Base-by-base conservation (phyloP, 2,329 filamentous ascomycete genomes). In the Arthrobotrys entomopaga region DNA sequence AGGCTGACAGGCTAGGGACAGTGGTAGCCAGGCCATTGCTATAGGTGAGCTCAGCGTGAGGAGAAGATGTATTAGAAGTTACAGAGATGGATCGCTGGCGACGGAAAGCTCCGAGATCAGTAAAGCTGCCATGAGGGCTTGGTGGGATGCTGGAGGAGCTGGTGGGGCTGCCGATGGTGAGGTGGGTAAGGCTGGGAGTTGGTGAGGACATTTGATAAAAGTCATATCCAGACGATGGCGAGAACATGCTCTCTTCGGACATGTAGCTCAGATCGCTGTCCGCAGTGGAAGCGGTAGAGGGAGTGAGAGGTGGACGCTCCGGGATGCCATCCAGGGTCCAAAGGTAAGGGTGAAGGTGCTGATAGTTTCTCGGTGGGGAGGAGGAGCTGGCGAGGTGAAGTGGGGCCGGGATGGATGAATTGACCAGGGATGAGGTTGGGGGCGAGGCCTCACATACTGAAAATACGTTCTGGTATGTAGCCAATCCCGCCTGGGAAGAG, bases 171-270 rank as follows among this genome's bases (percentile, higher is more conserved):
- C 67, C 67, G 61, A 72, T 72, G 60, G 67, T 72, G 54, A 72
- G 59, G 43, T 72, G 67, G 60, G 67, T 72, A 65, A 72, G 67
- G 67, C 67, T 72, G 48, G 67, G 67, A 87, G 80, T 2, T 84
- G 84, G 60, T 85, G 83, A 8, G 86, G 80, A n/a, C 81, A 82
- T 58, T 81, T 72, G 59, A 8, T 85, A 85, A 73, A 88, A 84
- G 0, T 91, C 91, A 65, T 87, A 84, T 79, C 94, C 91, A 72
- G 90, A 86, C 4, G 91, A 91, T 48, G 59, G 58, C 79, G 91
- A 92, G 49, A 84, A 86, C 5, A 82, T 85, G 40, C 81, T 81
- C 76, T 83, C 79, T 71, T 82, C 71, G 46, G 79, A 78, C 72
- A 69, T 60, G 58, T 73, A 65, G 49, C 42, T 69, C 59, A 65